phyloP scores from a whole-genome alignment of 1,139 yeast species.

The Debaryomyces sp. region DNA sequence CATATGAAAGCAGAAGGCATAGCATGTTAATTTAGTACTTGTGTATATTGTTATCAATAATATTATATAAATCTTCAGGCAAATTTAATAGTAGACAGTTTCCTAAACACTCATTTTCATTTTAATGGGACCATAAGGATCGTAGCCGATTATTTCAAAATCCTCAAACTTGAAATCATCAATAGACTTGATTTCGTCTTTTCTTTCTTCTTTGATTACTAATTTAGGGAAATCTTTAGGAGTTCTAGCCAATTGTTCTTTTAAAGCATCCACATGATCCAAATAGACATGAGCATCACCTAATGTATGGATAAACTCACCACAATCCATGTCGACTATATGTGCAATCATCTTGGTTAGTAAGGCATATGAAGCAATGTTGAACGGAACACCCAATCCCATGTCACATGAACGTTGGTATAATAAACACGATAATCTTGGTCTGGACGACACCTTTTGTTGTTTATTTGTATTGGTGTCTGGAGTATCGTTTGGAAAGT shows the following conservation, averaged over 20 bases:
- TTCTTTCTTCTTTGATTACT: slow-evolving; percentile 59
- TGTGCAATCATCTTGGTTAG: slow-evolving; percentile 95
- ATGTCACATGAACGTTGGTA: slow-evolving; percentile 98
- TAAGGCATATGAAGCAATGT: slow-evolving; percentile 93
- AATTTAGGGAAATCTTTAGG: slow-evolving; percentile 85
- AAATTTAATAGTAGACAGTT: background rate
- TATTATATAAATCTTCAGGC: background rate
- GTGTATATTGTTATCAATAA: background rate
- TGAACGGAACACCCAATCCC: slow-evolving; percentile 99
- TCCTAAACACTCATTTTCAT: slow-evolving; percentile 77
- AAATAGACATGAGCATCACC: slow-evolving; percentile 96
- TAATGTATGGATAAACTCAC: slow-evolving; percentile 91
- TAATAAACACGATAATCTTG: slow-evolving; percentile 79
- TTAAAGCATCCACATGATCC: slow-evolving; percentile 89
- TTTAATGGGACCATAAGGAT: slow-evolving; percentile 81
- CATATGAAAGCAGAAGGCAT: slow-evolving; percentile 4
- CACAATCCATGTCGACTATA: slow-evolving; percentile 90
- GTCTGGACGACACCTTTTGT: slow-evolving; percentile 35
- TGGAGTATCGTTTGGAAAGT: slow-evolving; percentile 55
- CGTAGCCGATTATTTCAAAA: slow-evolving; percentile 74
- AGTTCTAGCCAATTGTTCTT: slow-evolving; percentile 70
- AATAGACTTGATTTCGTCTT: slow-evolving; percentile 55
- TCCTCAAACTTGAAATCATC: slow-evolving; percentile 91
- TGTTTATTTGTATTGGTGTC: slow-evolving; percentile 18
- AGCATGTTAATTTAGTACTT: slow-evolving; percentile 9